Conservation (phyloP, 2,329 filamentous ascomycete genomes). For the Calonectria multiphialidica region DNA sequence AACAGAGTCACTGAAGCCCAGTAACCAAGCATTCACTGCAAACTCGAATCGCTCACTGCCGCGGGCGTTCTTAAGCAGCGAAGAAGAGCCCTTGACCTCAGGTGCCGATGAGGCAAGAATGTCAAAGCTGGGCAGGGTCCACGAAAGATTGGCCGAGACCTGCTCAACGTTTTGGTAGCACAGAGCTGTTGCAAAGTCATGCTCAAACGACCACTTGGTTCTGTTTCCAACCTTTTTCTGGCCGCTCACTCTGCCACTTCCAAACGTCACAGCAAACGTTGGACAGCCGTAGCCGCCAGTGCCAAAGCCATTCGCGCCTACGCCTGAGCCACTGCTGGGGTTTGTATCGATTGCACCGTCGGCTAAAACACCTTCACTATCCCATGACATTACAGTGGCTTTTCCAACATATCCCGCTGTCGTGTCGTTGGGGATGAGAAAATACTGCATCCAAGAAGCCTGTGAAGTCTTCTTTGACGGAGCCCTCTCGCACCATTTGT, state of each 20-base stretch:
- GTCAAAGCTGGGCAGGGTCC: constrained; percentile 33
- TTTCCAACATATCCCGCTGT: constrained; percentile 35
- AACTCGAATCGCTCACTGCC: constrained; percentile 34
- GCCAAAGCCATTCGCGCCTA: constrained; percentile 17
- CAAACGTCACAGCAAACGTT: constrained; percentile 32
- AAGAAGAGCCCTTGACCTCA: constrained; percentile 25
- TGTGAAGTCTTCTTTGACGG: constrained; percentile 25
- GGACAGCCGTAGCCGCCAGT: constrained; percentile 30
- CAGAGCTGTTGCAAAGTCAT: constrained; percentile 35
- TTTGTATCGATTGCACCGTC: constrained; percentile 36
- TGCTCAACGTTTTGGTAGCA: constrained; percentile 42
- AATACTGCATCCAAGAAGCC: constrained; percentile 35
- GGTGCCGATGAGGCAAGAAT: constrained; percentile 24
- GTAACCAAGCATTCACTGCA: constrained; percentile 35
- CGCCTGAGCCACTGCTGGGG: constrained; percentile 27
- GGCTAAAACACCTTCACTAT: constrained; percentile 21
- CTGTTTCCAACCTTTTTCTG: constrained; percentile 15
- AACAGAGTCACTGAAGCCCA: constrained; percentile 30
- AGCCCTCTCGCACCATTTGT: constrained; percentile 32
- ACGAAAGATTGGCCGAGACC: constrained; percentile 36
- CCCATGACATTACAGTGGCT: constrained; percentile 36
- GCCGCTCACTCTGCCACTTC: constrained; percentile 18
- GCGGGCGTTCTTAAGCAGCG: constrained; percentile 9
- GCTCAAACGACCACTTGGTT: constrained; percentile 29
- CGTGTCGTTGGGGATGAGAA: constrained; percentile 29